Conservation (phyloP, 2,329 filamentous ascomycete genomes). For the Ophiostoma australiae region DNA sequence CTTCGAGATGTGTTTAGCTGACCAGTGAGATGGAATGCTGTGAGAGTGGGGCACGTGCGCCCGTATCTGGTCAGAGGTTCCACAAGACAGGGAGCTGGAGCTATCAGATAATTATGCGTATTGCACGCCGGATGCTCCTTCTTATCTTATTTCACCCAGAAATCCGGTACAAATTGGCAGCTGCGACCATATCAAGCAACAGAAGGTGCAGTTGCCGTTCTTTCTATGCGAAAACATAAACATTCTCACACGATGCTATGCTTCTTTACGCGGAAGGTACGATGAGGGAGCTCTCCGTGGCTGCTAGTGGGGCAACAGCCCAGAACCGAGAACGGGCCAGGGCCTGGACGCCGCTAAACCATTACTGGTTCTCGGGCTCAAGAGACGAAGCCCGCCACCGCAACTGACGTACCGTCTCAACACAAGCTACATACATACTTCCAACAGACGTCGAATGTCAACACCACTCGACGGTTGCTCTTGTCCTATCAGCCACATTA, state of each 20-base stretch:
- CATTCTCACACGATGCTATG: background rate
- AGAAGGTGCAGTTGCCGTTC: background rate
- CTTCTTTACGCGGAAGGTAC: background rate
- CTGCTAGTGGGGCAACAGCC: constrained; percentile 1
- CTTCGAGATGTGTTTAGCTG: background rate
- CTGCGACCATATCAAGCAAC: background rate
- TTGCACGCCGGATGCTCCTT: background rate
- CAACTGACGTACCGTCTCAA: constrained; percentile 10
- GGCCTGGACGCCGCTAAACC: constrained; percentile 2
- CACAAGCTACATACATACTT: background rate
- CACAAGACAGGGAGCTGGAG: constrained; percentile 6
- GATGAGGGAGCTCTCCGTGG: background rate
- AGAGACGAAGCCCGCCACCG: background rate
- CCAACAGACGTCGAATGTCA: background rate
- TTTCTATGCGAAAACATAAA: background rate
- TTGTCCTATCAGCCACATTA: background rate
- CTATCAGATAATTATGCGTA: background rate
- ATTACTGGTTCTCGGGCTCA: background rate
- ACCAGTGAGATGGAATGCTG: background rate
- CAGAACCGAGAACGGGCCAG: background rate
- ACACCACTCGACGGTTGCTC: background rate
- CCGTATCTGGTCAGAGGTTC: background rate
- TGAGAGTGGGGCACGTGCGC: constrained; percentile 21
- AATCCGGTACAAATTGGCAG: background rate
- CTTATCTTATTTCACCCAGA: background rate